Base-by-base conservation (phyloP, 83 land plant genomes). In the Picea engelmannii region DNA sequence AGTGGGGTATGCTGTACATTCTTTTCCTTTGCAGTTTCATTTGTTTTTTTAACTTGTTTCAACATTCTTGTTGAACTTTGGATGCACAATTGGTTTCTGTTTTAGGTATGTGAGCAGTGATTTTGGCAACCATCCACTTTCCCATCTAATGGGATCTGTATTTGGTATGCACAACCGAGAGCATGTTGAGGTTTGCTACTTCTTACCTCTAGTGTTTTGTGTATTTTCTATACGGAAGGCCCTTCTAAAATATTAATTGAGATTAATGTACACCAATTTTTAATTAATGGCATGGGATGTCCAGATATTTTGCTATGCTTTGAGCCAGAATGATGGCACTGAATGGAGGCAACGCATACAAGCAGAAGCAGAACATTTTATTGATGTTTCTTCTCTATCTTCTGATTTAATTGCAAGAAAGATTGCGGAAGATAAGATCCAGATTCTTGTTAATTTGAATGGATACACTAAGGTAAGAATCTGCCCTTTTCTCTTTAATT, bases 91-190 rank as follows among this genome's bases (percentile, higher is more conserved):
- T 35, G 61, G 65, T 62, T 81, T 42, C 59, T 35, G 74, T 44
- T 79, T 58, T 87, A 97, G 98, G 52, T 97, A 97, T 87, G 93
- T 98, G 74, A 98, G 99, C 89, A 98, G 99, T 87, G 99, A 98
- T 81, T 98, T 98, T 85, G 99, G 99, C 63, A 98, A 98, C 76
- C 99, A 98, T 81, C 99, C 99, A 16, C 85, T 98, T 31, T 96
- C 99, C 11, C 99, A 98, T 81, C 91, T 98, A 8, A 96, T 98
- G 99, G 99, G 99, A 38, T 98, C 99, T 66, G 94, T 98, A 16
- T 98, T 98, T 88, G 98, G 99, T 79, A 90, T 98, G 96, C 99
- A 98, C 85, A 89, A 96, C 79, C 80, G 89, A 76, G 90, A 92
- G 70, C 81, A 94, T 89, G 90, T 98, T 68, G 99, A 98, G 99